Base-by-base conservation (phyloP, 306 rosid genomes). In the Albizia julibrissin region DNA sequence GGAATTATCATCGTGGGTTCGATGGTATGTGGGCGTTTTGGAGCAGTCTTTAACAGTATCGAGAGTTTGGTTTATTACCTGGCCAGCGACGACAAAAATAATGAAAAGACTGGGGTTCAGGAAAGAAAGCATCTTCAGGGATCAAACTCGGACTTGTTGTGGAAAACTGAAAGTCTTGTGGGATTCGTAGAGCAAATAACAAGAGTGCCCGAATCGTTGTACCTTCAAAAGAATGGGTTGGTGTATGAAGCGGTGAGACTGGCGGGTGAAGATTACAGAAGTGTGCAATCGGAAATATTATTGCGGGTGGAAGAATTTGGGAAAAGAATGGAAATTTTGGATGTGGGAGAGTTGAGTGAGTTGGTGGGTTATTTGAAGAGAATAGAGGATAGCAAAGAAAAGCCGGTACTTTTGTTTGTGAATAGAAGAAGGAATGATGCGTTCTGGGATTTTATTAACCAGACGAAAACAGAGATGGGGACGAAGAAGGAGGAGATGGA, bases 1-100 rank as follows among this genome's bases (percentile, higher is more conserved):
- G 59, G 85, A 88, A 52, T 81, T 91, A 31, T 86, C 96, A 14
- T 79, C 88, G 0, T 93, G 99, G 98, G 99, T 92, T 14, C 86
- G 97, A 33, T 95, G 98, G 99, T 92, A 87, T 69, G 97, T 94
- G 0, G 86, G 67, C 0, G 82, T 91, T 0, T 44, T 93, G 37
- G 97, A 95, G 75, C 95, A 89, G 31, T 86, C 72, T 37, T 59
- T 93, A 19, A 82, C 77, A 8, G 84, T 87, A 39, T 83, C 89
- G 0, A 86, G 93, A 72, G 68, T 72, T 43, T 90, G 40, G 97
- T 93, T 1, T 85, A 88, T 43, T 82, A 88, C 66, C 59, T 87
- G 0, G 33, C 78, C 10, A 10, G 4, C 14, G 26, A 49, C 3
- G 12, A 24, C 3, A 7, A 34, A 3, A 68, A 58, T 5, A 42